Conservation (phyloP, 73 alveolate genomes). For the Blepharisma japonicum region DNA sequence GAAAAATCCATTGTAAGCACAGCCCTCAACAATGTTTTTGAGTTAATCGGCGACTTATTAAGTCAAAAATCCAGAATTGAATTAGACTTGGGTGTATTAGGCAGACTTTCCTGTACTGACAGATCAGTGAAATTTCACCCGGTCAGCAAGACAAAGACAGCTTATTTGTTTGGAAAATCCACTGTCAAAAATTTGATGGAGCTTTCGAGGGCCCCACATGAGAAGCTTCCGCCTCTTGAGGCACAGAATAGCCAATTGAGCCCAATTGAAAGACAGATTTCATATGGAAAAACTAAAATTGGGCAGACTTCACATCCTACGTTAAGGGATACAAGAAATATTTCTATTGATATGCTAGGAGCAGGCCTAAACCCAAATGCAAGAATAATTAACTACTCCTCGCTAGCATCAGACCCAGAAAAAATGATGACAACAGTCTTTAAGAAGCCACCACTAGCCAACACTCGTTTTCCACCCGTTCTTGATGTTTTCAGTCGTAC, state of each 20-base stretch:
- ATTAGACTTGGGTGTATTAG: slow-evolving; percentile 51
- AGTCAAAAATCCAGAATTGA: slow-evolving; percentile 51
- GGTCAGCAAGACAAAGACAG: slow-evolving; percentile 50
- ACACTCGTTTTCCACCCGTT: slow-evolving; percentile 91
- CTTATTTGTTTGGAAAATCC: slow-evolving; percentile 59
- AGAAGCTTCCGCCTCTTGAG: slow-evolving; percentile 27
- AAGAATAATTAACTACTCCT: slow-evolving; percentile 55
- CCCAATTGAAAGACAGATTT: neutral
- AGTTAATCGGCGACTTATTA: slow-evolving; percentile 56
- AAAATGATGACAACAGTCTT: slow-evolving; percentile 60
- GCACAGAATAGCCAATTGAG: neutral
- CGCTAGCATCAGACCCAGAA: slow-evolving; percentile 66
- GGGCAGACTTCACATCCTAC: neutral
- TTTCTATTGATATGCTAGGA: slow-evolving; percentile 35
- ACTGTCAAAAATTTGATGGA: slow-evolving; percentile 70
- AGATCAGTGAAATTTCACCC: slow-evolving; percentile 51
- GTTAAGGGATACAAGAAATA: slow-evolving; percentile 19
- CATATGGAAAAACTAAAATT: neutral
- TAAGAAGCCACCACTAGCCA: slow-evolving; percentile 78
- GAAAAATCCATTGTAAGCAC: slow-evolving; percentile 51
- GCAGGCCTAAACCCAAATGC: slow-evolving; percentile 44
- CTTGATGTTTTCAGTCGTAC: slow-evolving; percentile 92
- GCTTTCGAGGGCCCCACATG: slow-evolving; percentile 1
- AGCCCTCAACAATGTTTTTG: slow-evolving; percentile 47
- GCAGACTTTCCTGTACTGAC: slow-evolving; percentile 46